Conservation (phyloP, 345 rosid genomes). For the Diplotaxis tenuifolia region DNA sequence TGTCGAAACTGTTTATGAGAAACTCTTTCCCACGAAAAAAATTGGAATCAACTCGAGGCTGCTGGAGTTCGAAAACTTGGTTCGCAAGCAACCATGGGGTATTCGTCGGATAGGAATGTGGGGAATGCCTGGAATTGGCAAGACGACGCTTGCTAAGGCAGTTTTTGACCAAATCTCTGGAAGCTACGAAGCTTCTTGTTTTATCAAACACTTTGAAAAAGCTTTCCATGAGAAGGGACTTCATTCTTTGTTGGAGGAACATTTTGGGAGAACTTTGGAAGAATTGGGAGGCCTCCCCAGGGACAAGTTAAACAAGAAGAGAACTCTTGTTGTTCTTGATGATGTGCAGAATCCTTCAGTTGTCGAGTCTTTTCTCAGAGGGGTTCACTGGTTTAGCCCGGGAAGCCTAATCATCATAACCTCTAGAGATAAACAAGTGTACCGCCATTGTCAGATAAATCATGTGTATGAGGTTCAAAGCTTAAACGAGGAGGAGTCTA, state of each 20-base stretch:
- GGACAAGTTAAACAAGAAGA: not conserved
- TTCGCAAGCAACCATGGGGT: conserved; percentile 5
- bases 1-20: not conserved
- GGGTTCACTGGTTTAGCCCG: not conserved
- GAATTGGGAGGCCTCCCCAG: not conserved
- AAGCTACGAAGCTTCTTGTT: too few relatives aligned
- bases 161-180: too few relatives aligned
- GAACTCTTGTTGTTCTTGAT: conserved; percentile 27
- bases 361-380: conserved; percentile 8
- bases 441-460: not conserved
- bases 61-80: not conserved
- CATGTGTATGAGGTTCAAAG: not conserved
- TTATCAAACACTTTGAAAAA: not conserved
- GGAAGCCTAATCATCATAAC: conserved; percentile 25
- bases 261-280: not conserved
- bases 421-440: conserved; percentile 11
- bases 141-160: too few relatives aligned
- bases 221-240: not conserved
- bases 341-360: not conserved
- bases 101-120: conserved; percentile 20
- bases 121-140: conserved; percentile 30
- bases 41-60: conserved; percentile 4
- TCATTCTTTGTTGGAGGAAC: not conserved
- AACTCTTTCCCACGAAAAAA: not conserved
- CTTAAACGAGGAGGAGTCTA: not conserved